Evolutionary conservation across 768 basidiomycete species (phyloP).

Genomic region (Termitomyces sp.): DNA sequence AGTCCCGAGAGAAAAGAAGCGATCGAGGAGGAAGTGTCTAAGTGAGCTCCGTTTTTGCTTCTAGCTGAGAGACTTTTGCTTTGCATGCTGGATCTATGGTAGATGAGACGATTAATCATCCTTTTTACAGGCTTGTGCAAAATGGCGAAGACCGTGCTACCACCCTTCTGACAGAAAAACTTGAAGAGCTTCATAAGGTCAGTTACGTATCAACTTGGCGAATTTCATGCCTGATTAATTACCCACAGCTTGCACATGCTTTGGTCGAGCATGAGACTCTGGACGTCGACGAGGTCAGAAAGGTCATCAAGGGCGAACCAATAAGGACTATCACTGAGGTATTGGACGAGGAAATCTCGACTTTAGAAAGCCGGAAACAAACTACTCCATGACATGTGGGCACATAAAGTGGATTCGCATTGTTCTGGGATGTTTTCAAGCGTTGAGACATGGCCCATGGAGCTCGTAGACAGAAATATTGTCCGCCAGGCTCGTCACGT

Average conservation of each 20-base stretch:
- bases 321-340: conserved; percentile 70
- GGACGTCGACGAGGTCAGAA: conserved; percentile 78
- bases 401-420: background rate
- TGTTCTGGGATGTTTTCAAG: background rate
- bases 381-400: background rate
- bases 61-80: background rate
- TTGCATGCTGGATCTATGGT: background rate
- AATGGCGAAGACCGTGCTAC: conserved; percentile 66
- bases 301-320: conserved; percentile 79
- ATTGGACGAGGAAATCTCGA: conserved; percentile 52
- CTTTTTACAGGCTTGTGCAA: conserved; percentile 53
- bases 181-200: conserved; percentile 76
- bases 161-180: conserved; percentile 57
- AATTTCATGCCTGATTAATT: conserved; percentile 1
- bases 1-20: conserved; percentile 75
- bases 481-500: background rate
- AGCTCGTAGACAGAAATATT: background rate
- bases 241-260: conserved; percentile 79
- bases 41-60: conserved; percentile 44
- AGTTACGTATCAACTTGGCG: conserved; percentile 16
- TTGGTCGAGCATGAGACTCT: conserved; percentile 96
- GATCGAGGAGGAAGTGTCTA: conserved; percentile 86
- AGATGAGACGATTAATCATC: background rate
- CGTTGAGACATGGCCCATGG: background rate
- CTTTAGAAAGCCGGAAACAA: conserved; percentile 22